These are phyloP conservation scores for Solanum corneliomulleri DNA, from an alignment of 257 asterid species.

Conservation along the genomic window DNA sequence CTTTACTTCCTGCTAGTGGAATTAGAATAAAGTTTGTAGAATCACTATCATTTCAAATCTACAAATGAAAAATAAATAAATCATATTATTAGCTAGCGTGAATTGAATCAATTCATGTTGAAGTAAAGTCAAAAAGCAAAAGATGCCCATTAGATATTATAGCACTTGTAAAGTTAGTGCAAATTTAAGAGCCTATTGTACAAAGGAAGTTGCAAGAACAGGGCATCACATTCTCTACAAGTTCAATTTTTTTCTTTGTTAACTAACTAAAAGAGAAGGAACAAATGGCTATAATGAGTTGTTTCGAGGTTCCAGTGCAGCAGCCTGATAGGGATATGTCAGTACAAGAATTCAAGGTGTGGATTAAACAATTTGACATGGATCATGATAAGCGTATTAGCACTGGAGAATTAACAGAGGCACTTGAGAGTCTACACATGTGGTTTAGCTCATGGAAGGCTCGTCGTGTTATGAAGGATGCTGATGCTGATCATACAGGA, in stretches of 20 bases:
- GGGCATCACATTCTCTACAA: neutral
- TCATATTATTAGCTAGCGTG: neutral
- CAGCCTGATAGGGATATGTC: slow-evolving; percentile 9
- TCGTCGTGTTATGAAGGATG: slow-evolving; percentile 10
- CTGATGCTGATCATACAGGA: slow-evolving; percentile 12
- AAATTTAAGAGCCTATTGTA: neutral
- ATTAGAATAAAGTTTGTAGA: neutral
- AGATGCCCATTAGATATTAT: neutral
- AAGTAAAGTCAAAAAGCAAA: neutral
- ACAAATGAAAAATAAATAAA: neutral
- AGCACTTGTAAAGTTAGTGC: neutral
- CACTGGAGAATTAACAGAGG: slow-evolving; percentile 12
- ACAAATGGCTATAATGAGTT: slow-evolving; percentile 3
- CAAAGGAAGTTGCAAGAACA: neutral
- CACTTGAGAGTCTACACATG: slow-evolving; percentile 15
- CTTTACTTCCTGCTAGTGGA: neutral
- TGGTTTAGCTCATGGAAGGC: slow-evolving; percentile 23
- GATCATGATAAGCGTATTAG: slow-evolving; percentile 22
- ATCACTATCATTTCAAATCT: neutral
- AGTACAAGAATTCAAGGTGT: slow-evolving; percentile 25
- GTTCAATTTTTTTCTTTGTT: neutral
- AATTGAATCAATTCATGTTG: neutral
- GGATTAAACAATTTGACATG: slow-evolving; percentile 23
- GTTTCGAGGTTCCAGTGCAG: slow-evolving; percentile 7
- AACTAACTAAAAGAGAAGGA: neutral